Evolutionary conservation across 164 flowering plant species (phyloP), one percentile per base, ranked within the genome.

Genomic region (Vitis labrusca): DNA sequence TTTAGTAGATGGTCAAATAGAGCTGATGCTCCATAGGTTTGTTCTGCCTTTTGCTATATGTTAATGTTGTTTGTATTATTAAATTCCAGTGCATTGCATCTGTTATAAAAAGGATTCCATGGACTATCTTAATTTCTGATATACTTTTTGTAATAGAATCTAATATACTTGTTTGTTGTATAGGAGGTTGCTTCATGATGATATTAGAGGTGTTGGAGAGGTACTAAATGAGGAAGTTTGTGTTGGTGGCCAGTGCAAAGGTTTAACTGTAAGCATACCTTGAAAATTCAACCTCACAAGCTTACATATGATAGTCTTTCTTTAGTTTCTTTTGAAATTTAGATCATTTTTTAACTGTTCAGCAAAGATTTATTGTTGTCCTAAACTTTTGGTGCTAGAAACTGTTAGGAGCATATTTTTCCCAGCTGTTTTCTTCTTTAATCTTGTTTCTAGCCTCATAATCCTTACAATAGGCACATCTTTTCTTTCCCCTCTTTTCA

Each of bases 21-120:
- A 95, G 79, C 80, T 95, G 70, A 95, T 95, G 98, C 92, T 91
- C 65, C 99, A 95, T 65, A 86, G 99, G 99, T 91, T 57, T 71
- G 59, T 67, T 71, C 49, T 59, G 16, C 61, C 66, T 37, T 48
- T 60, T 23, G 15, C 58, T 32, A 29, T 3, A 29, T 8, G 10
- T 9, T 63, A 48, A 13, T 67, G 5, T 15, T 9, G 61, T 52
- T 23, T 2, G 14, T 51, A 57, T 2, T 32, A 9, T 16, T 63
- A 2, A 9, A 14, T n/a, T 54, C 23, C 16, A 56, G 30, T 67
- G 47, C 32, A 16, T 23, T 11, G 56, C 16, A 13, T 5, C 51
- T 66, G 8, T 1, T 13, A 32, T 60, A 8, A 5, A 52, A 32
- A 60, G 47, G 10, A n/a, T 27, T 57, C 10, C 66, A 9, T 27